These are phyloP conservation scores for Selenicereus undatus DNA, from an alignment of 148 eudicot genomes.

Conservation along the genomic window DNA sequence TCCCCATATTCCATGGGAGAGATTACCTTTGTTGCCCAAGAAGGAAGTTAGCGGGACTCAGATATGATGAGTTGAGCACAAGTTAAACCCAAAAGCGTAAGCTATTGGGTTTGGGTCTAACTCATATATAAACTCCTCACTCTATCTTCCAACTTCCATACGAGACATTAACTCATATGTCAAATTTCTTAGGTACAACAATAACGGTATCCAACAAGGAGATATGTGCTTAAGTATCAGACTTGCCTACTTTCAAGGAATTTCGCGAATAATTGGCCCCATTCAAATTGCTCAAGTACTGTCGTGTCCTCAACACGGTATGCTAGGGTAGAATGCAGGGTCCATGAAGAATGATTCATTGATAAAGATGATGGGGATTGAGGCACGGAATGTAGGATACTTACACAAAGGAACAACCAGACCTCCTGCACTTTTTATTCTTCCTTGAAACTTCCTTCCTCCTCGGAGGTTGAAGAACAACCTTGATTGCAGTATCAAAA, in stretches of 20 bases:
- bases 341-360: not conserved
- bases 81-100: too few relatives aligned
- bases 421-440: constrained; percentile 48
- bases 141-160: too few relatives aligned
- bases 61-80: too few relatives aligned
- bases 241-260: not conserved
- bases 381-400: constrained; percentile 18
- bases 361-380: not conserved
- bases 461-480: constrained; percentile 95
- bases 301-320: not conserved
- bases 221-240: not conserved
- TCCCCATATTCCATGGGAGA: too few relatives aligned
- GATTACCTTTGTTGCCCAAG: too few relatives aligned
- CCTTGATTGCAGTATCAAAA: constrained; percentile 86
- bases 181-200: too few relatives aligned
- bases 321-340: not conserved
- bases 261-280: not conserved
- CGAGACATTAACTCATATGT: too few relatives aligned
- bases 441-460: constrained; percentile 65
- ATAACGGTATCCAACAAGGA: too few relatives aligned
- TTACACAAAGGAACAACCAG: constrained; percentile 83
- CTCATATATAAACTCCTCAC: too few relatives aligned
- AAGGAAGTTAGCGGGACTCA: too few relatives aligned
- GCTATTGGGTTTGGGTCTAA: too few relatives aligned
- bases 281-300: too few relatives aligned